These are phyloP conservation scores for Pyrrhoderma noxium DNA, from an alignment of 1,284 basidiomycete species.

Conservation along the genomic window DNA sequence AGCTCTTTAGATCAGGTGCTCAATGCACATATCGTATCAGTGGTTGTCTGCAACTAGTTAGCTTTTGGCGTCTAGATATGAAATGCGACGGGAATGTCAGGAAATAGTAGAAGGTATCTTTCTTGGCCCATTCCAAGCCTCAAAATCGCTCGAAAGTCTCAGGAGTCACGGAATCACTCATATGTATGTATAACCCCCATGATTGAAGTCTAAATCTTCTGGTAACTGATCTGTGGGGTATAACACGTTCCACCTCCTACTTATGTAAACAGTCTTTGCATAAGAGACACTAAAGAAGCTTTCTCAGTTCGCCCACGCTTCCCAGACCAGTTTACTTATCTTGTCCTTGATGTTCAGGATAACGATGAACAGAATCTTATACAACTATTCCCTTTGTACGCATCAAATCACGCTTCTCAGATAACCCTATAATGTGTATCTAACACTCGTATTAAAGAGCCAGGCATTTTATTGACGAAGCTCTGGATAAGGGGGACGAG, in stretches of 20 bases:
- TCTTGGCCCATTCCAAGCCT: conserved; percentile 84
- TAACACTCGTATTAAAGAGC: conserved; percentile 43
- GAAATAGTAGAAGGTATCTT: conserved; percentile 81
- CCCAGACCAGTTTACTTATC: conserved; percentile 71
- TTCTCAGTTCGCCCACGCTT: conserved; percentile 85
- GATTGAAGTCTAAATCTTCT: not conserved
- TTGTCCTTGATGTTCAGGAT: conserved; percentile 84
- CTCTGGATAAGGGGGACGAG: conserved; percentile 64
- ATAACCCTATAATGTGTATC: not conserved
- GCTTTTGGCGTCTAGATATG: conserved; percentile 53
- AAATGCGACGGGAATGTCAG: conserved; percentile 92
- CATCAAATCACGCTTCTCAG: conserved; percentile 15
- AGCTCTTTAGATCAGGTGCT: not conserved
- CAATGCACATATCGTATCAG: not conserved
- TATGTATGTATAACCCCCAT: conserved; percentile 51
- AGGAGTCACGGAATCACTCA: conserved; percentile 69
- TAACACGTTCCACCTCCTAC: conserved; percentile 13
- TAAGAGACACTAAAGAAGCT: conserved; percentile 80
- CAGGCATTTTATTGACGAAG: conserved; percentile 72
- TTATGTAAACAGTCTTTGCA: conserved; percentile 58
- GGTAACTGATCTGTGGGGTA: conserved; percentile 11
- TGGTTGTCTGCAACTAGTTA: conserved; percentile 6
- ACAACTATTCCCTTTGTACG: conserved; percentile 69
- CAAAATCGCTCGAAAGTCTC: conserved; percentile 69
- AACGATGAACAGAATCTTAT: conserved; percentile 89